A percentile compares a stretch with the other conserved stretches of the same genome.
These are phyloP conservation scores for Aspergillus udagawae DNA, from an alignment of 2,329 filamentous ascomycete genomes.

Conservation along the genomic window DNA sequence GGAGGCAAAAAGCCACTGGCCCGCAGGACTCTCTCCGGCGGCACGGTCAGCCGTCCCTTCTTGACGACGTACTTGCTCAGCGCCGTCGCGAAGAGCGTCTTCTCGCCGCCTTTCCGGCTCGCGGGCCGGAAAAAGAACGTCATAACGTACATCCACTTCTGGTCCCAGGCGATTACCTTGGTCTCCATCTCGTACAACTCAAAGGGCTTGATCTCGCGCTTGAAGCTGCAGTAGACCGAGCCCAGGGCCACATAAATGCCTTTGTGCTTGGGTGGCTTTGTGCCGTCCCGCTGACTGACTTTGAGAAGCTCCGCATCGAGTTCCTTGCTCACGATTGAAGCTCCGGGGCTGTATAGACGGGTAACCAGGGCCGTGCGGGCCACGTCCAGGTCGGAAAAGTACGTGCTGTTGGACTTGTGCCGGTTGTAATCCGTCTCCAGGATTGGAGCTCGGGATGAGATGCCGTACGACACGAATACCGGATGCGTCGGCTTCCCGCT, in stretches of 20 bases:
- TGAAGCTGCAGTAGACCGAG: slow-evolving; percentile 69
- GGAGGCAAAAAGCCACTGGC: slow-evolving; percentile 70
- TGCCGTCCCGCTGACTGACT: slow-evolving; percentile 49
- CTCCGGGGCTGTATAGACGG: slow-evolving; percentile 59
- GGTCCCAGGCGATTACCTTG: slow-evolving; percentile 68
- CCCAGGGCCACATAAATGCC: slow-evolving; percentile 65
- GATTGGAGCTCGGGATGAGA: slow-evolving; percentile 62
- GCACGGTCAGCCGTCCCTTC: slow-evolving; percentile 74
- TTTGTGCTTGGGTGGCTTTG: slow-evolving; percentile 45
- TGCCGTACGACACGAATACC: slow-evolving; percentile 69
- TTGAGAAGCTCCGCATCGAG: slow-evolving; percentile 50
- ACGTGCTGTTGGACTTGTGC: slow-evolving; percentile 80
- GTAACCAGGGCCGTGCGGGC: slow-evolving; percentile 76
- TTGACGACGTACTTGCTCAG: slow-evolving; percentile 81
- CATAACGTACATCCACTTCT: slow-evolving; percentile 75
- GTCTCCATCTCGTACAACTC: slow-evolving; percentile 70
- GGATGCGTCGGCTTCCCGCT: slow-evolving; percentile 47
- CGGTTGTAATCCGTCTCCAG: slow-evolving; percentile 84
- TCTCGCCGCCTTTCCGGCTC: slow-evolving; percentile 49
- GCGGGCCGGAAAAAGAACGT: slow-evolving; percentile 64
- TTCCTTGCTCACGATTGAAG: slow-evolving; percentile 49
- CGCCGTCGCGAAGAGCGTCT: slow-evolving; percentile 66
- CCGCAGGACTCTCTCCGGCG: slow-evolving; percentile 71
- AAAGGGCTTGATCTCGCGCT: slow-evolving; percentile 67
- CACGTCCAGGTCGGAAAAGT: slow-evolving; percentile 82